These are phyloP conservation scores for Quercus agrifolia DNA, from an alignment of 306 rosid species.

Conservation along the genomic window DNA sequence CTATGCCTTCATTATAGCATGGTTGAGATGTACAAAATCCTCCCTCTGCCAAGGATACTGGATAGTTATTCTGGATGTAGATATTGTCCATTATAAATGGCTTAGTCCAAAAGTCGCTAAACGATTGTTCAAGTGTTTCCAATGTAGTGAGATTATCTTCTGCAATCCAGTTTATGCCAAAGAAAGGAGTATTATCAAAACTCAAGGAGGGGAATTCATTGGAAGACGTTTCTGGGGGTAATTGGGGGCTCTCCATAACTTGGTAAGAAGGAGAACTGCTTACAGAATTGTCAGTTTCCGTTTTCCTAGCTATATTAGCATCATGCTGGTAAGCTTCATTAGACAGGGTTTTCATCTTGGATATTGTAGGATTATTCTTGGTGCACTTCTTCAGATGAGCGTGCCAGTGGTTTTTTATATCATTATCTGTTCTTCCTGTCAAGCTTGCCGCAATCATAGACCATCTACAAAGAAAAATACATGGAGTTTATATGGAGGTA, in stretches of 20 bases:
- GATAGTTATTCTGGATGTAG: no score
- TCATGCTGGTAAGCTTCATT: not conserved
- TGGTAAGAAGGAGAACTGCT: not conserved
- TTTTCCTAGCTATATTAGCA: no score
- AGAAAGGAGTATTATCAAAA: not conserved
- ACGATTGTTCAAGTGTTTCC: no score
- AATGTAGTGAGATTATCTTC: slow-evolving; percentile 10
- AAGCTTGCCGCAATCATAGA: slow-evolving; percentile 53
- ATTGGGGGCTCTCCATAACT: slow-evolving; percentile 36
- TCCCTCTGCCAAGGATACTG: no score
- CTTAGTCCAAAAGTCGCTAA: no score
- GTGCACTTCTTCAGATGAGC: slow-evolving; percentile 46
- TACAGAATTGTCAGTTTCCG: no score
- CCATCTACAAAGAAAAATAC: slow-evolving; percentile 41
- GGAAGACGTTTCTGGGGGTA: slow-evolving; percentile 18
- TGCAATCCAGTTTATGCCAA: not conserved
- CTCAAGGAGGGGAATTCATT: slow-evolving; percentile 13
- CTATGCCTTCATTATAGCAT: no score
- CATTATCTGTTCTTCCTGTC: slow-evolving; percentile 73
- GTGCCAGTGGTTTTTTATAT: slow-evolving; percentile 69
- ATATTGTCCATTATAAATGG: no score
- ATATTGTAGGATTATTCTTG: not conserved
- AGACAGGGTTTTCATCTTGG: not conserved
- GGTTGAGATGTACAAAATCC: no score
- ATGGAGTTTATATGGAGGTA: not conserved